Evolutionary conservation across 2,329 filamentous ascomycete genomes (phyloP), one percentile per base, ranked within the genome.

Genomic region (Incumbomyces delicatus): DNA sequence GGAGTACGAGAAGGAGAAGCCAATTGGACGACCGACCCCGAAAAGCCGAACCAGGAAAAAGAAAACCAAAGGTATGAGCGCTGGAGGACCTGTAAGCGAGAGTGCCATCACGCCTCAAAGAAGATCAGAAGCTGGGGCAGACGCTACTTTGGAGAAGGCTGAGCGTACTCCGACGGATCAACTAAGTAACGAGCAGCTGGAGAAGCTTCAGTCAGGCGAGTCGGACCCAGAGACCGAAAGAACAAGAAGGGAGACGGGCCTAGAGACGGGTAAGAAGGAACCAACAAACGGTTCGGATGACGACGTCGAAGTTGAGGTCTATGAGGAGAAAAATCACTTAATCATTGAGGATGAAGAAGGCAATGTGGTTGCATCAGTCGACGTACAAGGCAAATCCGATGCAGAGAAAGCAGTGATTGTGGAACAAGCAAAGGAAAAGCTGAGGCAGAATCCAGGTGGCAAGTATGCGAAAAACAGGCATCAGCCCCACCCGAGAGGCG

Each of bases 331-430:
- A 1, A 63, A 81, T 44, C 66, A 94, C 17, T 76, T 92, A 33
- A 69, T 95, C 6, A 79, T 94, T 47, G 90, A 96, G 64, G 85
- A 94, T 57, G 73, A 81, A 52, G 83, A 95, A 48, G 90, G 90
- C 6, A 89, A 95, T 46, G 89, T 95, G 2, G 62, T 95, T 5
- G 78, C 78, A 14, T 77, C 86, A 0, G 73, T 81, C 53, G 65
- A 76, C 35, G 73, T 63, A 10, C 60, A 54, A 13, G 56, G 67
- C 30, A 60, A 70, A 51, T 66, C 63, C 38, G 73, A 76, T 3
- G 74, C 76, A n/a, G 76, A 87, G 54, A 66, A 80, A 38, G 67
- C 76, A 41, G 77, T 78, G 57, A 74, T 78, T 36, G 84, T 71
- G 12, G 54, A 66, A 42, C 60, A 66, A 10, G 71, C 75, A 53